phyloP scores from a whole-genome alignment of 345 rosid genomes.

The Brassica cretica region DNA sequence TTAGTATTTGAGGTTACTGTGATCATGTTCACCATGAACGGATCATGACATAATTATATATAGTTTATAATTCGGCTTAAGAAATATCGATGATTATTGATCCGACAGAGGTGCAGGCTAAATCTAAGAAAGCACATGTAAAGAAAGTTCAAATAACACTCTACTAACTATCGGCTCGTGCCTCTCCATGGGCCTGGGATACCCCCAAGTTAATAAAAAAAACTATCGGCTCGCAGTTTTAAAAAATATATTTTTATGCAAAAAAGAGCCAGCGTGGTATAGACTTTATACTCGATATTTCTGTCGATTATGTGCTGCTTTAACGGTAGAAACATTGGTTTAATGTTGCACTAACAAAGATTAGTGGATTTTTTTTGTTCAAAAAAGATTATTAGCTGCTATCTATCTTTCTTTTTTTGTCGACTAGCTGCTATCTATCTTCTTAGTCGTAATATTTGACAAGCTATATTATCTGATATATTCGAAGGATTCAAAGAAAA shows the following conservation, averaged over 20 bases:
- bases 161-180: neutral
- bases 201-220: too few species aligned
- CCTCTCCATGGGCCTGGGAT: too few species aligned
- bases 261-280: neutral
- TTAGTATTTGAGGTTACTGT: neutral
- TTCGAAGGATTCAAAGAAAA: neutral
- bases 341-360: neutral
- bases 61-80: constrained; percentile 1
- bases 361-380: neutral
- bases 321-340: neutral
- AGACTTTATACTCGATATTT: neutral
- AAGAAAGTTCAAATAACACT: constrained; percentile 11
- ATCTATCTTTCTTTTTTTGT: too few species aligned
- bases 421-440: neutral
- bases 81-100: constrained; percentile 17
- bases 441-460: neutral
- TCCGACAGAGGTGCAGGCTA: constrained; percentile 20
- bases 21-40: neutral
- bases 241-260: too few species aligned
- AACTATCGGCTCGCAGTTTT: neutral
- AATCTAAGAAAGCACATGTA: constrained; percentile 32
- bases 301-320: neutral
- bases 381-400: too few species aligned
- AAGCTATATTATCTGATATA: neutral
- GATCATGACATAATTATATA: neutral